Percentiles rank a stretch among this genome's conserved stretches.
Evolutionary conservation across 179 eudicot genomes (phyloP).

Genomic region (Heliamphora pulchella): DNA sequence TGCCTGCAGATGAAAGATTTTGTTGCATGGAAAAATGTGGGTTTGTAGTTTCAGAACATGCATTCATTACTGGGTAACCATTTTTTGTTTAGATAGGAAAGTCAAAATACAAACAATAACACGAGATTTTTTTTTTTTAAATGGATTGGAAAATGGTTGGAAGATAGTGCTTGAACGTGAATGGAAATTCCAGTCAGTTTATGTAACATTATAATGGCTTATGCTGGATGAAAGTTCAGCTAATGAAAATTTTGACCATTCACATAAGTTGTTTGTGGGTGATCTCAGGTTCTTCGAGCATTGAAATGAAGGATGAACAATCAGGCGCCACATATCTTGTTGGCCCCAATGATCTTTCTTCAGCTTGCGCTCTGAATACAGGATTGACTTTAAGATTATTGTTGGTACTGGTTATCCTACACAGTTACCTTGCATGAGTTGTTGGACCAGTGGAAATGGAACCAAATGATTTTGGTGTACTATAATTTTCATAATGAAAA

Average conservation of each 20-base stretch:
- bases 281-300: slow-evolving; percentile 54
- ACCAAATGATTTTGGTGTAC: background rate
- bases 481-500: background rate
- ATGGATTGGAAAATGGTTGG: background rate
- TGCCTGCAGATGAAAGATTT: background rate
- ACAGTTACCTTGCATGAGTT: background rate
- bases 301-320: slow-evolving; percentile 51
- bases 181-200: background rate
- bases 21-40: background rate
- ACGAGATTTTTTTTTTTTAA: background rate
- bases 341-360: slow-evolving; percentile 38
- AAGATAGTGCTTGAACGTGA: background rate
- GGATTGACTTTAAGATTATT: slow-evolving; percentile 24
- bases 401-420: slow-evolving; percentile 28
- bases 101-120: background rate
- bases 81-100: background rate
- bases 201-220: background rate
- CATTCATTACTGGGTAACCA: background rate
- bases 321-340: slow-evolving; percentile 38
- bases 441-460: background rate
- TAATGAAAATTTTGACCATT: too few species aligned
- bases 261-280: slow-evolving; percentile 2
- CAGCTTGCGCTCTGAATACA: slow-evolving; percentile 26
- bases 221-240: too few species aligned
- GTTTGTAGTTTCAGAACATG: too few species aligned